Evolutionary conservation across 2,329 filamentous ascomycete genomes (phyloP).

Genomic region (Fusarium transvaalense): DNA sequence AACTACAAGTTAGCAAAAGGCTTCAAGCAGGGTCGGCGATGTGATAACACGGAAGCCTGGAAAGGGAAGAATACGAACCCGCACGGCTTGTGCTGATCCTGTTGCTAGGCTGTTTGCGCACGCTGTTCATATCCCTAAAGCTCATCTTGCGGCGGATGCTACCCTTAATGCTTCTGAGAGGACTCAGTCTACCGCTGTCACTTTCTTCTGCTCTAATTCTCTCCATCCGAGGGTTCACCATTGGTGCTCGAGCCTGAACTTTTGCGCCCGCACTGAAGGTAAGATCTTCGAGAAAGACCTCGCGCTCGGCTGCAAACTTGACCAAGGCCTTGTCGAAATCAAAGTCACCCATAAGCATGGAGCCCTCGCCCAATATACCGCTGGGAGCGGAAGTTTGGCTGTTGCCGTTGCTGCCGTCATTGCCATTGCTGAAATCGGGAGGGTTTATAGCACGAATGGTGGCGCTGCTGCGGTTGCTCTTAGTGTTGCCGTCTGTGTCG

Average conservation of each 20-base stretch:
- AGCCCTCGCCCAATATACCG: slow-evolving; percentile 50
- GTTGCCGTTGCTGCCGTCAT: slow-evolving; percentile 37
- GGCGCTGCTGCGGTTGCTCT: slow-evolving; percentile 74
- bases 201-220: slow-evolving; percentile 82
- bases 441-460: slow-evolving; percentile 66
- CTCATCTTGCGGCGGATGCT: slow-evolving; percentile 94
- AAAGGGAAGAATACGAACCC: slow-evolving; percentile 38
- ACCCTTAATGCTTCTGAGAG: slow-evolving; percentile 75
- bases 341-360: slow-evolving; percentile 70
- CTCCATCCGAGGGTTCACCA: slow-evolving; percentile 83
- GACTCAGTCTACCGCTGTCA: slow-evolving; percentile 66
- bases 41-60: not conserved
- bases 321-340: slow-evolving; percentile 94
- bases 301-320: slow-evolving; percentile 96
- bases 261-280: slow-evolving; percentile 88
- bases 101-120: slow-evolving; percentile 85
- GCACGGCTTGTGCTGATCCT: slow-evolving; percentile 66
- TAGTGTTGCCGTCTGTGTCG: slow-evolving; percentile 68
- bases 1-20: slow-evolving; percentile 47
- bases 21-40: not conserved
- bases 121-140: slow-evolving; percentile 93
- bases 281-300: slow-evolving; percentile 92
- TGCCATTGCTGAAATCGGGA: slow-evolving; percentile 44
- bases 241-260: slow-evolving; percentile 75
- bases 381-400: slow-evolving; percentile 40